phyloP scores from a whole-genome alignment of 2,329 filamentous ascomycete species.

The Teratosphaeria zuluensis region DNA sequence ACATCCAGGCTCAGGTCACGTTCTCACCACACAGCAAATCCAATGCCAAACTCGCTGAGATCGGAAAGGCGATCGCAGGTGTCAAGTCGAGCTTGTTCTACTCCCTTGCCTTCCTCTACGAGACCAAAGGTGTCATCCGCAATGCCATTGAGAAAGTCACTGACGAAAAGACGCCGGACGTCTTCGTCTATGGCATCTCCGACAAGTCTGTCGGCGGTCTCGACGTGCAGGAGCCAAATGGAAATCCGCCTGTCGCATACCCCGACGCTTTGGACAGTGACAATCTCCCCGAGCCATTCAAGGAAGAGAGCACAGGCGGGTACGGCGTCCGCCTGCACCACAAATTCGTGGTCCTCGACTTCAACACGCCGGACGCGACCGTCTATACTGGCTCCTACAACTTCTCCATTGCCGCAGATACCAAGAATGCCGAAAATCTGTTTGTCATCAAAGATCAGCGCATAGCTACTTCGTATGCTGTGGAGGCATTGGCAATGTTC shows the following conservation, averaged over 20 bases:
- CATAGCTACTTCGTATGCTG: not conserved
- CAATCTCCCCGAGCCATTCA: not conserved
- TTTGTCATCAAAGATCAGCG: not conserved
- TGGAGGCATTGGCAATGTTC: not conserved
- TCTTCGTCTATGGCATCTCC: not conserved
- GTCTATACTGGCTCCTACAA: not conserved
- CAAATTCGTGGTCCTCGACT: not conserved
- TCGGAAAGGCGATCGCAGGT: not conserved
- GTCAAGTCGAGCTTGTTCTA: not conserved
- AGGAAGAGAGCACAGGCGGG: not conserved
- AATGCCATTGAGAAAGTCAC: not conserved
- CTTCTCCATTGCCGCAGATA: not conserved
- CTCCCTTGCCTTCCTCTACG: not conserved
- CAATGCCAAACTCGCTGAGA: not conserved
- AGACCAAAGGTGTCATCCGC: not conserved
- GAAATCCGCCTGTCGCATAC: not conserved
- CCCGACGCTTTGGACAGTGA: not conserved
- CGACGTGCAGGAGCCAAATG: not conserved
- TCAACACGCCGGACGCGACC: not conserved
- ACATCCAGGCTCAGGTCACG: not conserved
- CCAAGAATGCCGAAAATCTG: constrained; percentile 1
- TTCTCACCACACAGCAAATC: constrained; percentile 1
- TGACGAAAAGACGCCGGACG: not conserved
- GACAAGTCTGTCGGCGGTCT: not conserved
- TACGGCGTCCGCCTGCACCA: not conserved